These are phyloP conservation scores for Fusarium xyrophilum DNA, from an alignment of 2,329 filamentous ascomycete species.

Conservation along the genomic window DNA sequence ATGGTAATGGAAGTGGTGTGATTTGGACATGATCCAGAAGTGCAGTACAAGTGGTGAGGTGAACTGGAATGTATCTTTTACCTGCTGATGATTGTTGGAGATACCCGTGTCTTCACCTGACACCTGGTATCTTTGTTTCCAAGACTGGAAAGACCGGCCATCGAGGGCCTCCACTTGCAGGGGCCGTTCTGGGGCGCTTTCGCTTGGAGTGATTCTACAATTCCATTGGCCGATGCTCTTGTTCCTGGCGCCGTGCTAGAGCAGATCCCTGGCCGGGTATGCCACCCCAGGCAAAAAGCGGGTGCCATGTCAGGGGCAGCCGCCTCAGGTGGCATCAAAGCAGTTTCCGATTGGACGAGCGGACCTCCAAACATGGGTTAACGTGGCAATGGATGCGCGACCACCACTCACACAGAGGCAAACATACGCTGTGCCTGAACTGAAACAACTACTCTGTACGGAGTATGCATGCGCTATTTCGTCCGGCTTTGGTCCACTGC, in stretches of 20 bases:
- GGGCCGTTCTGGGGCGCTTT: slow-evolving; percentile 26
- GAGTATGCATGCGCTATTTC: slow-evolving; percentile 20
- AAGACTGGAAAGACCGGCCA: neutral
- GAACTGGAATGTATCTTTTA: slow-evolving; percentile 7
- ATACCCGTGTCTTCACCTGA: slow-evolving; percentile 11
- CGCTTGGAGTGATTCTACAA: slow-evolving; percentile 9
- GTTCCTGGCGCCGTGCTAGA: slow-evolving; percentile 19
- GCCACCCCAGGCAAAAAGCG: slow-evolving; percentile 5
- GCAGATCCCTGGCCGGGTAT: slow-evolving; percentile 7
- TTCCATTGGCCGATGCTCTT: slow-evolving; percentile 9
- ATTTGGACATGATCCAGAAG: neutral
- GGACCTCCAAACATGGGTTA: slow-evolving; percentile 20
- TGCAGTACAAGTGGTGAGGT: slow-evolving; percentile 14
- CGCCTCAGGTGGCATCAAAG: slow-evolving; percentile 7
- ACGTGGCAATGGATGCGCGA: slow-evolving; percentile 29
- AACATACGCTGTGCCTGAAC: slow-evolving; percentile 10
- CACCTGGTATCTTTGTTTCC: slow-evolving; percentile 23
- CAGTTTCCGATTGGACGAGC: slow-evolving; percentile 24
- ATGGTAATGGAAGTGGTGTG: slow-evolving; percentile 6
- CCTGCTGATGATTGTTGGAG: neutral
- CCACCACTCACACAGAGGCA: slow-evolving; percentile 2
- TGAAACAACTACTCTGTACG: slow-evolving; percentile 36
- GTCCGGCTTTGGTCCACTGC: slow-evolving; percentile 22
- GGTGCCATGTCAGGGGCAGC: slow-evolving; percentile 21
- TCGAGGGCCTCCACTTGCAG: slow-evolving; percentile 31